A percentile compares a stretch with the other conserved stretches of the same genome.
These are phyloP conservation scores for Calonectria pseudoreteaudii DNA, from an alignment of 2,329 filamentous ascomycete species.

Conservation along the genomic window DNA sequence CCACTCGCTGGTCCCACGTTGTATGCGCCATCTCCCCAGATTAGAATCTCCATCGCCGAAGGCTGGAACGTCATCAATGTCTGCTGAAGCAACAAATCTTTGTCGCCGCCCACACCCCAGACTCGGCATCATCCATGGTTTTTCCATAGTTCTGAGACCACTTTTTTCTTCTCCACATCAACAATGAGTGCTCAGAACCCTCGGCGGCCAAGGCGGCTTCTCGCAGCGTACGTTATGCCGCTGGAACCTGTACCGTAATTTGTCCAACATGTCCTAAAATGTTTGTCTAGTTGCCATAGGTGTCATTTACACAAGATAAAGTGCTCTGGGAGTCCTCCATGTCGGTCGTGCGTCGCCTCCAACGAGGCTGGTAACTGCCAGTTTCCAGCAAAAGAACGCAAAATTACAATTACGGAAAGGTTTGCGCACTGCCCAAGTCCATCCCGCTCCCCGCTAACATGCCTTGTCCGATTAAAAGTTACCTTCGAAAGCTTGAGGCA, in stretches of 20 bases:
- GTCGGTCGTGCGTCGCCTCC: conserved; percentile 52
- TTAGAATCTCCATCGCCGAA: neutral
- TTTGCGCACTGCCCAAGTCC: conserved; percentile 32
- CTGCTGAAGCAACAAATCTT: neutral
- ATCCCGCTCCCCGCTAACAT: neutral
- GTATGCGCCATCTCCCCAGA: neutral
- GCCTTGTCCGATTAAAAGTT: conserved; percentile 32
- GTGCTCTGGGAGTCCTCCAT: conserved; percentile 58
- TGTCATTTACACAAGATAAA: conserved; percentile 60
- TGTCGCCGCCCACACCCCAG: neutral
- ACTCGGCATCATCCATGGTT: neutral
- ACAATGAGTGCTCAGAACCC: conserved; percentile 32
- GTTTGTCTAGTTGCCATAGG: conserved; percentile 48
- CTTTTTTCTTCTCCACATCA: conserved; percentile 10
- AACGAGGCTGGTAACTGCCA: conserved; percentile 52
- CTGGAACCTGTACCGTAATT: neutral
- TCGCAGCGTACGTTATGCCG: conserved; percentile 39
- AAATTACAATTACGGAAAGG: conserved; percentile 52
- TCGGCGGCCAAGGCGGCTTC: conserved; percentile 37
- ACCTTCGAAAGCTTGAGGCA: conserved; percentile 47
- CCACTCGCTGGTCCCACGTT: neutral
- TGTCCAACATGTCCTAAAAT: neutral
- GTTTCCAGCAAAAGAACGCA: conserved; percentile 55
- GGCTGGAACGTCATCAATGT: neutral
- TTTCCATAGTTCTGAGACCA: conserved; percentile 15